Base-by-base conservation (phyloP, 495 filamentous ascomycete species). In the Ramalina peruviana region DNA sequence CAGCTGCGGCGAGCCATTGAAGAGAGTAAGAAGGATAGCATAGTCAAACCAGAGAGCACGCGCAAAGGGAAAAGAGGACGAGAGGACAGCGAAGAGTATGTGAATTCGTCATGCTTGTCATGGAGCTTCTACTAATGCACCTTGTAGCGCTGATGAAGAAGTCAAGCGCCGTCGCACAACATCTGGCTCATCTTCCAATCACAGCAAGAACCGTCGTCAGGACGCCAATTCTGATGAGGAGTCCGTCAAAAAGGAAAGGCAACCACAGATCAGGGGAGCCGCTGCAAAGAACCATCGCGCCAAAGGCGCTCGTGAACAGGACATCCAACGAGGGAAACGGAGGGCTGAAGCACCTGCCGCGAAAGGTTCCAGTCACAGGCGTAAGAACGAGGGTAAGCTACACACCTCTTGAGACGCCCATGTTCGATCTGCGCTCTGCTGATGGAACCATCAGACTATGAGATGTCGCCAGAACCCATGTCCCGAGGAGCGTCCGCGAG, bases 1-100 rank as follows among this genome's bases (percentile, higher is more conserved):
- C 80, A 86, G 51, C 62, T 99, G 27, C 78, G 87, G 50, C 75
- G 83, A 56, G 93, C 88, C 16, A 86, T 99, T 58, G 92, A 97
- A 63, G 88, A 93, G 51, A 99, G 92, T 68, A 96, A 88, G 64
- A 79, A 83, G 50, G 80, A 83, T 30, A 71, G 67, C 4, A 64
- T 65, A 43, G 62, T 65, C 39, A 70, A 73, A 39, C 62, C 62
- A 13, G 67, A 69, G 30, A 81, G 74, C 19, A 59, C 63, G 46
- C 67, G 61, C 43, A 69, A 67, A 27, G 77, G 79, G 50, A 75
- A 83, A 46, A 74, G 79, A 9, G 97, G 97, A 65, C 73, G 92
- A 59, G 85, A 80, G 46, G 76, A 92, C 58, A 93, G 89, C 61
- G 88, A 96, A 72, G 85, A 89, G 92, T 97, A 72, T 63, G 86